Evolutionary conservation across 106 monocot genomes (phyloP), one percentile per base, ranked within the genome.

Genomic region (Dendrobium nobile): DNA sequence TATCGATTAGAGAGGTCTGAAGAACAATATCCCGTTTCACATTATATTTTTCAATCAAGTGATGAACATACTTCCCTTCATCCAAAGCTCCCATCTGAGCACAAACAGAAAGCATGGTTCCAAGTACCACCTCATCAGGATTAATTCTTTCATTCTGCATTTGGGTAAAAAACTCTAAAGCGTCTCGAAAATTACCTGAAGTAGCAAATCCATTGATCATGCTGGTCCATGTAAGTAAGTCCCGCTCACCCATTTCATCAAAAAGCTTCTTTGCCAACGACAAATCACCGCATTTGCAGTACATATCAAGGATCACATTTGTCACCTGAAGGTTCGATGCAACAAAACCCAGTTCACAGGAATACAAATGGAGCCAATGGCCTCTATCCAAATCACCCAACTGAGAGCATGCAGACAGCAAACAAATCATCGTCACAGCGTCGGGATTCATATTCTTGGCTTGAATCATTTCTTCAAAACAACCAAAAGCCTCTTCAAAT

Each of bases 1-100:
- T 94, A 73, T 89, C 88, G 17, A 91, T 81, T 3, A 94, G 85
- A 24, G 83, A 80, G 55, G 83, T 86, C 45, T 77, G 70, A 0
- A 86, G 31, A 42, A 80, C 83, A 41, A 80, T 72, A 10, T 86
- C 86, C 13, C 59, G 77, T 45, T 80, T 83, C 37, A 83, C 70
- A 9, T 41, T 80, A 31, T 33, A 24, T 56, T 72, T 80, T 15
- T 77, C 80, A 2, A 83, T 43, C 11, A 83, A 77, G 0, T 44
- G 72, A 42, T 86, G 86, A 17, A 83, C 65, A 17, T 80, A 83
- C n/a, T 80, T 83, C 1, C 86, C 86, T 82, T 86, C 80, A 4
- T 83, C 83, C 33, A 86, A 54, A 72, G 86, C 83, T 18, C 83
- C 86, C 47, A 80, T 13, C 3, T 80, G 80, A 27, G 86, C 22